These are phyloP conservation scores for Millerago galiae DNA, from an alignment of 805 yeast genomes.

Conservation along the genomic window DNA sequence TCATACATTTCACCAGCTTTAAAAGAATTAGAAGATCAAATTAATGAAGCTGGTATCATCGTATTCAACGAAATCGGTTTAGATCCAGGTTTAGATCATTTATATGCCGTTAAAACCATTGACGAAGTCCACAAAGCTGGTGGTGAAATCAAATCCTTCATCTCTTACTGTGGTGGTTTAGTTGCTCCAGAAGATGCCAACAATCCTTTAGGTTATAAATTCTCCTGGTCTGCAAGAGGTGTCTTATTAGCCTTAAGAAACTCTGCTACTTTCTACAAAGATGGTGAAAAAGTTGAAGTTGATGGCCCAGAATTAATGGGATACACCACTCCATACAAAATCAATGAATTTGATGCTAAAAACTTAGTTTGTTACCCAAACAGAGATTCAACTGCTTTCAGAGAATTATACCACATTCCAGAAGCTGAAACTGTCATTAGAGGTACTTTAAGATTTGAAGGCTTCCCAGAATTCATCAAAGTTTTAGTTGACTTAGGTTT, in stretches of 20 bases:
- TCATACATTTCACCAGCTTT: constrained; percentile 95
- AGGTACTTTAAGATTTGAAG: constrained; percentile 97
- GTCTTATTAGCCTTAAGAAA: constrained; percentile 93
- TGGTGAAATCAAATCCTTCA: constrained; percentile 90
- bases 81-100: constrained; percentile 98
- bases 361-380: constrained; percentile 88
- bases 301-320: constrained; percentile 91
- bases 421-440: constrained; percentile 96
- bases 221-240: constrained; percentile 99
- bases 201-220: constrained; percentile 97
- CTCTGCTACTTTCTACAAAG: constrained; percentile 81
- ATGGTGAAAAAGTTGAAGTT: constrained; percentile 76
- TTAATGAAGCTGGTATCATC: constrained; percentile 90
- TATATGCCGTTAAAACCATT: constrained; percentile 96
- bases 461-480: constrained; percentile 97
- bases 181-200: constrained; percentile 98
- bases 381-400: constrained; percentile 94
- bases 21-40: constrained; percentile 76
- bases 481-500: constrained; percentile 92
- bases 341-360: constrained; percentile 77
- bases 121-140: constrained; percentile 89
- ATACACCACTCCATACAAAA: constrained; percentile 88
- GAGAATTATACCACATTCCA: constrained; percentile 87
- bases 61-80: constrained; percentile 99
- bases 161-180: constrained; percentile 97